Evolutionary conservation across 2,329 filamentous ascomycete species (phyloP).

Genomic region (Cladosporium austrohemisphaericum): DNA sequence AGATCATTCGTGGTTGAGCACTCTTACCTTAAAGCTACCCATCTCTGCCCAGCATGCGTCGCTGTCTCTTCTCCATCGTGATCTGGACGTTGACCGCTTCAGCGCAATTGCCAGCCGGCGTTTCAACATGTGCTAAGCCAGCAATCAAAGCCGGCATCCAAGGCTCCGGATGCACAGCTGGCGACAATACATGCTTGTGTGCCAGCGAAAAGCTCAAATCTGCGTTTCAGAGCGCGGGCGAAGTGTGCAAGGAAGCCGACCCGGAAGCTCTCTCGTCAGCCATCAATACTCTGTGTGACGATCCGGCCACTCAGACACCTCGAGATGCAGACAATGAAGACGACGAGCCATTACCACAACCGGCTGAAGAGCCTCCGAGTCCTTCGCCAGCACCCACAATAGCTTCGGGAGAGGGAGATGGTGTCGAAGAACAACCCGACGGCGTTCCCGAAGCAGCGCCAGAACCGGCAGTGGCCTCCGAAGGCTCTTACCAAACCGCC

Average conservation of each 20-base stretch:
- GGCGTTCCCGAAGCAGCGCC: no score
- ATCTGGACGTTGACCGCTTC: not conserved
- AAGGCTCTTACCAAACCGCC: not conserved
- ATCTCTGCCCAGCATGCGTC: not conserved
- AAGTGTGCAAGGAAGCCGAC: conserved; percentile 16
- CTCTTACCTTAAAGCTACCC: not conserved
- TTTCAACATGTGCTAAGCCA: conserved; percentile 18
- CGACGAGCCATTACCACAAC: not conserved
- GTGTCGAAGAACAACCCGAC: not conserved
- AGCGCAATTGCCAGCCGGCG: not conserved
- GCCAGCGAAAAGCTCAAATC: conserved; percentile 15
- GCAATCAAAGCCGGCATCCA: conserved; percentile 17
- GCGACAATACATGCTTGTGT: conserved; percentile 21
- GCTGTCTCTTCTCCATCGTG: not conserved
- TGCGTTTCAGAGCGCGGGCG: conserved; percentile 13
- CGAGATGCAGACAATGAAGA: not conserved
- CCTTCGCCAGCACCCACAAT: not conserved
- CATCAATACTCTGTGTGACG: not conserved
- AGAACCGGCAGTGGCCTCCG: no score
- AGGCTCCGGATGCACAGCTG: conserved; percentile 18
- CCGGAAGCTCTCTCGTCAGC: conserved; percentile 1
- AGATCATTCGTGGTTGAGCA: not conserved
- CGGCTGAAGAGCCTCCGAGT: not conserved
- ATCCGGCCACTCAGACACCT: not conserved
- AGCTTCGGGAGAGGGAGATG: not conserved